Evolutionary conservation across 2,329 filamentous ascomycete species (phyloP).

Genomic region (Sclerotinia subarctica): DNA sequence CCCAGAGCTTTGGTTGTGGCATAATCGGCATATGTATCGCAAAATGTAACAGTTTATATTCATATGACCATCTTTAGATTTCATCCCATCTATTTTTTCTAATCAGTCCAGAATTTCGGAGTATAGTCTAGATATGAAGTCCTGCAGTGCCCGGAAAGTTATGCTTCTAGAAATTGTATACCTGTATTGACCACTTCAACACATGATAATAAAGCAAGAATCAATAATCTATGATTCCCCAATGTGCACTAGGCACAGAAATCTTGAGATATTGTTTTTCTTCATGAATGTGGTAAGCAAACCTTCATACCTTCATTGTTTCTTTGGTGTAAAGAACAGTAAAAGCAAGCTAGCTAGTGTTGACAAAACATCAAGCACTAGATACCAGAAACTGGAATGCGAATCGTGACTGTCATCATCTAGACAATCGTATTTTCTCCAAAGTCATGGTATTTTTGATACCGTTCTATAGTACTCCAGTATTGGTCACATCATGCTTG

Average conservation of each 20-base stretch:
- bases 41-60: not conserved
- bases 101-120: not conserved
- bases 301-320: constrained; percentile 1
- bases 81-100: not conserved
- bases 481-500: not conserved
- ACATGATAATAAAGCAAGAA: not conserved
- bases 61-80: not conserved
- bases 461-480: not conserved
- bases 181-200: not conserved
- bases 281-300: not conserved
- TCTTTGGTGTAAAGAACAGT: not conserved
- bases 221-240: not conserved
- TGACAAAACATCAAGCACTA: not conserved
- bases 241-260: too few relatives aligned
- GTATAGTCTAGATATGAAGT: not conserved
- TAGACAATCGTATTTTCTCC: not conserved
- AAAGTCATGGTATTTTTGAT: not conserved
- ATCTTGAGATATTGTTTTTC: not conserved
- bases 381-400: not conserved
- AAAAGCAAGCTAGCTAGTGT: not conserved
- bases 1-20: not conserved
- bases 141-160: not conserved
- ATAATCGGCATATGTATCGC: not conserved
- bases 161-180: not conserved
- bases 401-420: not conserved